phyloP scores from a whole-genome alignment of 192 early-diverging fungal species.

The Entophlyctis helioformis region DNA sequence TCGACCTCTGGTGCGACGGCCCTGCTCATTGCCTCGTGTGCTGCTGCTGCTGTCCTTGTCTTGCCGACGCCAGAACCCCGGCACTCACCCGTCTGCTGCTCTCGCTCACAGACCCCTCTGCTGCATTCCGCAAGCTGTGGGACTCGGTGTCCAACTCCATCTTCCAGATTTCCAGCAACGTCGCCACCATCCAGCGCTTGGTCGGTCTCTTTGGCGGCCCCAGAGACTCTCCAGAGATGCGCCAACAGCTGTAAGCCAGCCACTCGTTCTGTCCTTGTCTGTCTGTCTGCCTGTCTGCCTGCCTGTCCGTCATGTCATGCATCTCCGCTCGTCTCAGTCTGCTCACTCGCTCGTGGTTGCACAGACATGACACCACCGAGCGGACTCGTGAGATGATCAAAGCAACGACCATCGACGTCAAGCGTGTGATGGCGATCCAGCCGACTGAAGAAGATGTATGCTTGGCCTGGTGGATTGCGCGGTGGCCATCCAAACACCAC shows the following conservation, averaged over 20 bases:
- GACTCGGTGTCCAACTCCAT: constrained; percentile 72
- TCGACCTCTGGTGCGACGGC: too few relatives aligned
- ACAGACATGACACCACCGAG: constrained; percentile 67
- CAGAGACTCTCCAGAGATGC: constrained; percentile 64
- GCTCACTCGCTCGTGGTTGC: background rate
- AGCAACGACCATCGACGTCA: constrained; percentile 64
- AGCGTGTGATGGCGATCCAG: constrained; percentile 35
- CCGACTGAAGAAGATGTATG: too few relatives aligned
- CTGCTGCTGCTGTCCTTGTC: too few relatives aligned
- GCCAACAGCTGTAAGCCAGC: constrained; percentile 54
- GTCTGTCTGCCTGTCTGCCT: too few relatives aligned
- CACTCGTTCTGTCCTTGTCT: background rate
- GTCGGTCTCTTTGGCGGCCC: constrained; percentile 63
- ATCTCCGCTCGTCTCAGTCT: background rate
- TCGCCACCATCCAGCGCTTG: constrained; percentile 68
- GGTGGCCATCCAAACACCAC: too few relatives aligned
- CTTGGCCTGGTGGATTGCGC: too few relatives aligned
- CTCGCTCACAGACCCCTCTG: too few relatives aligned
- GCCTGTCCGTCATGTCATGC: background rate
- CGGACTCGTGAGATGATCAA: constrained; percentile 70
- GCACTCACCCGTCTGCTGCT: too few relatives aligned
- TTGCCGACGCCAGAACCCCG: too few relatives aligned
- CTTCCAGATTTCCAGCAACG: constrained; percentile 75
- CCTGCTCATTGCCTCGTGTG: too few relatives aligned
- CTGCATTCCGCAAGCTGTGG: constrained; percentile 30